Evolutionary conservation across 2,329 filamentous ascomycete genomes (phyloP).

Genomic region (Verticillium nonalfalfae): DNA sequence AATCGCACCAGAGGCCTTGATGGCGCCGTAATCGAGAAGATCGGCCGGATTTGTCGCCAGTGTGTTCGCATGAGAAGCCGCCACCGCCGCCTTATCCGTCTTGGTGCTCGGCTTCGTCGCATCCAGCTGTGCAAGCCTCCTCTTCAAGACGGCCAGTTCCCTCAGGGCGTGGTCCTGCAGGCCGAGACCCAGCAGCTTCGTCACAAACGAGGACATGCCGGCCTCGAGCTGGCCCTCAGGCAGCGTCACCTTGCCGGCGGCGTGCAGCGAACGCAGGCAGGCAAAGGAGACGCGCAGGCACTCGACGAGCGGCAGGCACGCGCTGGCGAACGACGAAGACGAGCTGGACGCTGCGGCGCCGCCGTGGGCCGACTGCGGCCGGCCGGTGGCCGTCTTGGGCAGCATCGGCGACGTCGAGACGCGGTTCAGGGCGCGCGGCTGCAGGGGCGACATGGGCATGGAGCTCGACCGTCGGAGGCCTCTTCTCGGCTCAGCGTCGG

Average conservation of each 20-base stretch:
- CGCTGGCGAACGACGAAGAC: constrained; percentile 24
- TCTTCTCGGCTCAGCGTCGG: constrained; percentile 9
- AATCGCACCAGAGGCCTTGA: constrained; percentile 32
- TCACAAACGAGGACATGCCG: constrained; percentile 64
- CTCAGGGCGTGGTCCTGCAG: constrained; percentile 63
- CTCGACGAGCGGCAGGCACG: constrained; percentile 55
- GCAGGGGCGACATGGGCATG: constrained; percentile 54
- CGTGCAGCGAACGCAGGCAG: constrained; percentile 53
- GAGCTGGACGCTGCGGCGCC: no score
- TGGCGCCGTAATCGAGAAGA: constrained; percentile 54
- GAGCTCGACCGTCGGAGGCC: constrained; percentile 49
- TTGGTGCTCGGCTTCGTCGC: not conserved
- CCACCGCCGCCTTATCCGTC: not conserved
- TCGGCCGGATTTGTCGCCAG: constrained; percentile 43
- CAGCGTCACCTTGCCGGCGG: constrained; percentile 45
- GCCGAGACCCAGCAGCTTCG: constrained; percentile 58
- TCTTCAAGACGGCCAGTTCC: constrained; percentile 62
- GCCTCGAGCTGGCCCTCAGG: constrained; percentile 63
- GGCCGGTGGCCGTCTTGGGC: constrained; percentile 12
- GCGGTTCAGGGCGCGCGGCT: constrained; percentile 55
- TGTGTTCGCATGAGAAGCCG: not conserved
- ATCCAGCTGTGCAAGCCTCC: constrained; percentile 41
- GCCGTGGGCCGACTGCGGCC: constrained; percentile 1
- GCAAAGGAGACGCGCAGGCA: constrained; percentile 63
- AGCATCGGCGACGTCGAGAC: constrained; percentile 44